Evolutionary conservation across 805 yeast species (phyloP), one percentile per base, ranked within the genome.

Genomic region (Jamesozyma gamospora): DNA sequence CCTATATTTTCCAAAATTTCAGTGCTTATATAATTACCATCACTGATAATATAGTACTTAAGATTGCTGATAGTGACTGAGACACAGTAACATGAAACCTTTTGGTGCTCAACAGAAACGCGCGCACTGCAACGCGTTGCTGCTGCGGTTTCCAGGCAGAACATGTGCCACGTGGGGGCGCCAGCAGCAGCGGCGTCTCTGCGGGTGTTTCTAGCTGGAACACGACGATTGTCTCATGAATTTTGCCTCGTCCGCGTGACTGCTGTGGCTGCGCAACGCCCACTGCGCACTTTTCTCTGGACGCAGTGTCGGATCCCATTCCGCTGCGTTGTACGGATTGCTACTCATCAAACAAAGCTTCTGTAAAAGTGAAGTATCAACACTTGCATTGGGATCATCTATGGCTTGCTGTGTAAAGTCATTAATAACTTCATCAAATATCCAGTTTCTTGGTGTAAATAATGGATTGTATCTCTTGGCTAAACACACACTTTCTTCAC

Each of bases 371-470:
- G 67, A 63, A 11, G 68, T 43, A 34, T 55, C 59, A 7, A 56
- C 28, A 7, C 40, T 24, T 1, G 48, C 43, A 0, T 42, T 36
- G 2, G 52, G 51, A 29, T 55, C 47, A 24, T 48, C 39, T 5
- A 60, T 52, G 53, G 77, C 78, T 28, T 72, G 64, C 2, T 76
- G 82, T 28, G 70, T 66, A 0, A 78, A 69, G 34, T 65, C 62
- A 24, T 72, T 69, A 34, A 84, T 79, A 1, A 86, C 95, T 44
- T 87, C 88, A 39, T 86, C 85, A 39, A 92, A 66, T 38, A 88
- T 79, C 87, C 94, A 85, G 46, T 78, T 82, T 43, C 90, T 70
- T 16, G 95, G 92, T 5, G 82, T 71, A 53, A 90, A 90, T 28
- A 74, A 55, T 3, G 97, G 98, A 52, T 90, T 92, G 36, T 62